These are phyloP conservation scores for Hypericum androsaemum DNA, from an alignment of 345 rosid genomes.

Conservation along the genomic window DNA sequence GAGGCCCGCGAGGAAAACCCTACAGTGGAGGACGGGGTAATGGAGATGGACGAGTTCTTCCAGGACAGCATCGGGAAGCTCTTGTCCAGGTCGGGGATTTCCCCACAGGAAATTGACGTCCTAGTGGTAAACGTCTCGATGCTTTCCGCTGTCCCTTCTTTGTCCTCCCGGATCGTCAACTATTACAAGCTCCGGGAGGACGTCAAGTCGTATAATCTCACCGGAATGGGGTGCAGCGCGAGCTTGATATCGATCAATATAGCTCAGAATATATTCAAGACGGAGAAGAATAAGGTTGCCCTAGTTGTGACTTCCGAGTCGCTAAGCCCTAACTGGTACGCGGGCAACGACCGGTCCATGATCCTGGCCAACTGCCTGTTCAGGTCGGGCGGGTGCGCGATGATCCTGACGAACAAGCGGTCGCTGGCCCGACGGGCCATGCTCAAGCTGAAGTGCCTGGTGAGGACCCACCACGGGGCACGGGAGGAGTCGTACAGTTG, in stretches of 20 bases:
- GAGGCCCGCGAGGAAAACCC: conserved; percentile 4
- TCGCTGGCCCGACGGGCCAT: conserved; percentile 13
- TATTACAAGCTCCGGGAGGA: conserved; percentile 24
- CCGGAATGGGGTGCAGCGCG: conserved; percentile 41
- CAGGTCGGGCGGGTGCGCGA: conserved; percentile 29
- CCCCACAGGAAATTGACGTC: conserved; percentile 19
- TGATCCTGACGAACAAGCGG: conserved; percentile 22
- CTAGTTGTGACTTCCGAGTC: conserved; percentile 29
- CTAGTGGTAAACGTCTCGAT: conserved; percentile 18
- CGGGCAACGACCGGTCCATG: conserved; percentile 29
- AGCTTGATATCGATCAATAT: conserved; percentile 22
- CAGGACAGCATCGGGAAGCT: conserved; percentile 17
- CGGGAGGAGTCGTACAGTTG: conserved; percentile 17
- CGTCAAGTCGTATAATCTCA: conserved; percentile 25
- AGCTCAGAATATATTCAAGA: conserved; percentile 20
- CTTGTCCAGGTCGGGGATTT: conserved; percentile 12
- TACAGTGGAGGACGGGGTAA: neutral
- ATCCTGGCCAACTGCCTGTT: conserved; percentile 30
- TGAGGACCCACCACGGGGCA: conserved; percentile 28
- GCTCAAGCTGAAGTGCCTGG: conserved; percentile 15
- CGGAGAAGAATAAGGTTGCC: conserved; percentile 13
- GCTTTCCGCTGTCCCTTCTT: conserved; percentile 19
- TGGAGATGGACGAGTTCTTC: conserved; percentile 19
- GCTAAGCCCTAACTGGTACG: conserved; percentile 19
- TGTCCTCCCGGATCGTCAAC: conserved; percentile 16